Percentiles rank a stretch among this genome's conserved stretches.
Evolutionary conservation across 1,139 yeast genomes (phyloP).

Genomic region (Dujonia santamariae): DNA sequence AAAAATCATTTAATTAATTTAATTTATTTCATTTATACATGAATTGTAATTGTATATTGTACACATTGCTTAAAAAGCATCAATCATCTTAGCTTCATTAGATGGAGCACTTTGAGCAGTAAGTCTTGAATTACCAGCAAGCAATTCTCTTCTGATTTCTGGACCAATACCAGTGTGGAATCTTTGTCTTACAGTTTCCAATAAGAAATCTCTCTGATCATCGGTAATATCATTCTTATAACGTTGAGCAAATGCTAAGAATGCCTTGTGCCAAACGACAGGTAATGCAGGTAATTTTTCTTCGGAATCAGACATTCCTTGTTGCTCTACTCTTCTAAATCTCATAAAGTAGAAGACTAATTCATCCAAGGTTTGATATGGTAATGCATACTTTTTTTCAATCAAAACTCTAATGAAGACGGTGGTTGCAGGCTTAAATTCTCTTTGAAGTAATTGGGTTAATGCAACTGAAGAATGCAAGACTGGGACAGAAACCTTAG

Average conservation of each 20-base stretch:
- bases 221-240: slow-evolving; percentile 96
- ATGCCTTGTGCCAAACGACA: slow-evolving; percentile 96
- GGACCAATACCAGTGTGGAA: slow-evolving; percentile 88
- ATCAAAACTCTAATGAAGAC: slow-evolving; percentile 84
- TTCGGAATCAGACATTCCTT: slow-evolving; percentile 24
- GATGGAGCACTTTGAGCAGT: slow-evolving; percentile 17
- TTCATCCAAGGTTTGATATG: slow-evolving; percentile 93
- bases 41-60: not conserved
- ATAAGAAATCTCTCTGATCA: slow-evolving; percentile 90
- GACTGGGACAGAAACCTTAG: slow-evolving; percentile 89
- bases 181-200: slow-evolving; percentile 89
- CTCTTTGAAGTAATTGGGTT: slow-evolving; percentile 77
- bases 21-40: not conserved
- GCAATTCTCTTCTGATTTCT: slow-evolving; percentile 87
- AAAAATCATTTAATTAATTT: not conserved
- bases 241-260: slow-evolving; percentile 89
- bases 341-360: slow-evolving; percentile 94
- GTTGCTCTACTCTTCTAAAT: slow-evolving; percentile 59
- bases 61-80: slow-evolving; percentile 27
- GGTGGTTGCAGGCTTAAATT: slow-evolving; percentile 84
- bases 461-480: slow-evolving; percentile 96
- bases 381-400: slow-evolving; percentile 94
- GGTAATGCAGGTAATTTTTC: slow-evolving; percentile 69
- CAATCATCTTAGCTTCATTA: slow-evolving; percentile 37
- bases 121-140: slow-evolving; percentile 67